Evolutionary conservation across 495 filamentous ascomycete species (phyloP).

Genomic region (Pyrenula aspistea): DNA sequence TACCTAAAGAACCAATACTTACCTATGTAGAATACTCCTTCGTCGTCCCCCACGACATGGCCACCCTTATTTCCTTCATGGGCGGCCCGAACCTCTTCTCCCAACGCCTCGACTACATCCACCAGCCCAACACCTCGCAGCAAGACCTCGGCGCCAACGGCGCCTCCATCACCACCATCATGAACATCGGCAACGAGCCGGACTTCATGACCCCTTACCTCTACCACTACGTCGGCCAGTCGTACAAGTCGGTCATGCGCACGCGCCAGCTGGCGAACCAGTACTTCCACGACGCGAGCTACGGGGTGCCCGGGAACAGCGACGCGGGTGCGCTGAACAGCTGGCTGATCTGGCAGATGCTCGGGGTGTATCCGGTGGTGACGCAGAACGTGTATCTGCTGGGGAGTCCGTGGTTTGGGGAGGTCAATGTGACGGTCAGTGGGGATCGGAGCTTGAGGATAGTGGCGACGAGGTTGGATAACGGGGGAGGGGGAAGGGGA

Average conservation of each 20-base stretch:
- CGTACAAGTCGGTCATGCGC: constrained; percentile 42
- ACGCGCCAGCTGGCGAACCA: constrained; percentile 38
- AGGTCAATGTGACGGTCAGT: constrained; percentile 34
- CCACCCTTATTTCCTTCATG: constrained; percentile 39
- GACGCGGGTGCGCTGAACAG: constrained; percentile 49
- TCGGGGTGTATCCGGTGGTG: constrained; percentile 44
- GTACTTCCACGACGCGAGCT: constrained; percentile 14
- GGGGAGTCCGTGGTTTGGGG: constrained; percentile 41
- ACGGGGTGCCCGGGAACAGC: constrained; percentile 44
- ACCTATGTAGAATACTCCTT: constrained; percentile 40
- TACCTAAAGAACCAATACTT: no score
- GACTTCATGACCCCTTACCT: constrained; percentile 60
- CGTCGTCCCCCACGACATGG: constrained; percentile 56
- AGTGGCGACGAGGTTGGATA: constrained; percentile 28
- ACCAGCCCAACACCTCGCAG: constrained; percentile 18
- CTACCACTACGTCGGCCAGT: constrained; percentile 55
- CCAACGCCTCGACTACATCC: constrained; percentile 11
- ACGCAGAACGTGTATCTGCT: constrained; percentile 45
- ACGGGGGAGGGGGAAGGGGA: background rate
- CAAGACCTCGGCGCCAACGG: constrained; percentile 22
- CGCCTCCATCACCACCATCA: constrained; percentile 24
- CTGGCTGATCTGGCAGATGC: constrained; percentile 50
- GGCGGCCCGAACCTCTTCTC: constrained; percentile 43
- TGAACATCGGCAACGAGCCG: constrained; percentile 56
- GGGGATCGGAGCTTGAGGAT: constrained; percentile 30